Percentiles rank a stretch among this genome's conserved stretches.
Evolutionary conservation across 2,329 filamentous ascomycete species (phyloP).

Genomic region (Ascochyta clinopodiicola): DNA sequence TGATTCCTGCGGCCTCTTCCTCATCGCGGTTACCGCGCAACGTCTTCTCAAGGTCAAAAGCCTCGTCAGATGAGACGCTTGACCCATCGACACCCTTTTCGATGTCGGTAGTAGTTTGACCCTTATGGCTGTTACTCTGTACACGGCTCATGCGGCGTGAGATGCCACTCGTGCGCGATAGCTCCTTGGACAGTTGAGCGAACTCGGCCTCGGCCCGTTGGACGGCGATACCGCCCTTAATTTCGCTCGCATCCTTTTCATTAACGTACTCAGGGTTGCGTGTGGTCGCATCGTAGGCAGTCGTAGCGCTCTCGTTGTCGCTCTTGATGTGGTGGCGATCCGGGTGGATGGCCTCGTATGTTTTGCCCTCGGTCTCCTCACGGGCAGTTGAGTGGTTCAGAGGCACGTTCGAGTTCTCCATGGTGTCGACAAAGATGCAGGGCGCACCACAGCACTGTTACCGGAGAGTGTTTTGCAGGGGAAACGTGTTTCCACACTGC

Average conservation of each 20-base stretch:
- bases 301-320: slow-evolving; percentile 28
- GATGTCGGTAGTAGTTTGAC: slow-evolving; percentile 55
- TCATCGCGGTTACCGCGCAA: slow-evolving; percentile 75
- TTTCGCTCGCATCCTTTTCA: slow-evolving; percentile 20
- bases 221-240: slow-evolving; percentile 61
- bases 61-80: slow-evolving; percentile 49
- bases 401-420: slow-evolving; percentile 35
- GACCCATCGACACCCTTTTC: slow-evolving; percentile 60
- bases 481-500: slow-evolving; percentile 6
- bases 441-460: slow-evolving; percentile 25
- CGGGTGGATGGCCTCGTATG: slow-evolving; percentile 40
- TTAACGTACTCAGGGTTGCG: slow-evolving; percentile 30
- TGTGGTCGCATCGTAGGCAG: slow-evolving; percentile 27
- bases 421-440: slow-evolving; percentile 21
- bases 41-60: slow-evolving; percentile 78
- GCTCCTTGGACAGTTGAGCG: slow-evolving; percentile 63
- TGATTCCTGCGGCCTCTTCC: slow-evolving; percentile 78
- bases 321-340: slow-evolving; percentile 22
- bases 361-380: slow-evolving; percentile 33
- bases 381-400: slow-evolving; percentile 26
- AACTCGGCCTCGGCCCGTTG: slow-evolving; percentile 74
- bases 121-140: slow-evolving; percentile 54
- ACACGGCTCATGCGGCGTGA: slow-evolving; percentile 51
- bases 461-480: slow-evolving; percentile 3
- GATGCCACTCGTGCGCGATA: slow-evolving; percentile 50